Conservation (phyloP, 2,329 filamentous ascomycete species). For the Pseudophaeomoniella oleicola region DNA sequence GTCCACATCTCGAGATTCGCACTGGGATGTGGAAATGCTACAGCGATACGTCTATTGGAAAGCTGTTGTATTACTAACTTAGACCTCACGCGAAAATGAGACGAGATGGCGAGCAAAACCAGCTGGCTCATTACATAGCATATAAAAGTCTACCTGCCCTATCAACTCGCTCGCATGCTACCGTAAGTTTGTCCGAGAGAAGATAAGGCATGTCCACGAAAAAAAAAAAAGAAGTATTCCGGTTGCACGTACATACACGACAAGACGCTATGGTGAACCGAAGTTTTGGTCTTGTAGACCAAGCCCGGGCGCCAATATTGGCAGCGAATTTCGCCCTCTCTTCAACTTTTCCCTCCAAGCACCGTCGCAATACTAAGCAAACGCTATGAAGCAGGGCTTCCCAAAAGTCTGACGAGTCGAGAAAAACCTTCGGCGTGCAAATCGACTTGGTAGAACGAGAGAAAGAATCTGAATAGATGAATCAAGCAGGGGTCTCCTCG, state of each 20-base stretch:
- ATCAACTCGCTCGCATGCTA: background rate
- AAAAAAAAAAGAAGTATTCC: too few species aligned
- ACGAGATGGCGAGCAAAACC: too few species aligned
- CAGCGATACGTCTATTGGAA: too few species aligned
- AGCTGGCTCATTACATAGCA: background rate
- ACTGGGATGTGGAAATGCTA: too few species aligned
- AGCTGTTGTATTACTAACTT: too few species aligned
- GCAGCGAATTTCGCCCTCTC: too few species aligned
- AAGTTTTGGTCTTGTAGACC: background rate
- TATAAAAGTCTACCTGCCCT: background rate
- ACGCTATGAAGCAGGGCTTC: background rate
- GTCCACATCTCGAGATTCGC: too few species aligned
- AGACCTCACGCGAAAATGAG: too few species aligned
- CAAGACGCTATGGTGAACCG: background rate
- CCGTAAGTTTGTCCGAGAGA: background rate
- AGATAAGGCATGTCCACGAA: background rate
- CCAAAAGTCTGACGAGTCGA: background rate
- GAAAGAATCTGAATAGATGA: background rate
- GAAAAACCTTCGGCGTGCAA: background rate
- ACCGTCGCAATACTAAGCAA: background rate
- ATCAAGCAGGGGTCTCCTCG: constrained; percentile 9
- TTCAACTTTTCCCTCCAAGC: background rate
- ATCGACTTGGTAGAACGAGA: background rate
- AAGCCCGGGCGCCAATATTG: too few species aligned
- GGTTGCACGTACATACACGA: too few species aligned